phyloP scores from a whole-genome alignment of 805 yeast genomes.

The Saturnispora diversa region DNA sequence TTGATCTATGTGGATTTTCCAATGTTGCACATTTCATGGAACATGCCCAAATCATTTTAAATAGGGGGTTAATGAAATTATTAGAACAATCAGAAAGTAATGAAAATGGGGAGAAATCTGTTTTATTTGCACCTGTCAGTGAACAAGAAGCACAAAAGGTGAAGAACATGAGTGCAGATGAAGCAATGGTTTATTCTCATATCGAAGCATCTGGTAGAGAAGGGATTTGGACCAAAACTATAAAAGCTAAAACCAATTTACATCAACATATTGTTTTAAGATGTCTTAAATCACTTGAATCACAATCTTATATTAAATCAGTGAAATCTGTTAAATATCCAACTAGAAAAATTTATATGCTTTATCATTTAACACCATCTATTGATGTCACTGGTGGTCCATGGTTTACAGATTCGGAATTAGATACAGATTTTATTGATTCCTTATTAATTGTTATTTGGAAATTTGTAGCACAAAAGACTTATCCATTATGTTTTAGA shows the following conservation, averaged over 20 bases:
- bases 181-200: constrained; percentile 81
- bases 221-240: constrained; percentile 93
- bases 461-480: constrained; percentile 70
- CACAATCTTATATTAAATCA: constrained; percentile 75
- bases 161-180: constrained; percentile 74
- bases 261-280: constrained; percentile 87
- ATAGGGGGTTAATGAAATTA: constrained; percentile 52
- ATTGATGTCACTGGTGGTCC: constrained; percentile 98
- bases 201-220: constrained; percentile 91
- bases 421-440: constrained; percentile 89
- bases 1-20: constrained; percentile 36
- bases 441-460: constrained; percentile 76
- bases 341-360: constrained; percentile 92
- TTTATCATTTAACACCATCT: constrained; percentile 86
- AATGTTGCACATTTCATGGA: constrained; percentile 37
- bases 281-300: constrained; percentile 72
- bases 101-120: constrained; percentile 25
- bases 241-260: constrained; percentile 77
- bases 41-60: constrained; percentile 38
- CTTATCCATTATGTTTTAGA: constrained; percentile 68
- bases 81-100: constrained; percentile 51
- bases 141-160: constrained; percentile 69
- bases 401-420: constrained; percentile 95
- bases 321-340: constrained; percentile 88
- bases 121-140: constrained; percentile 70